These are phyloP conservation scores for Microbotryomycetes sp. DNA, from an alignment of 1,284 basidiomycete species.

Conservation along the genomic window DNA sequence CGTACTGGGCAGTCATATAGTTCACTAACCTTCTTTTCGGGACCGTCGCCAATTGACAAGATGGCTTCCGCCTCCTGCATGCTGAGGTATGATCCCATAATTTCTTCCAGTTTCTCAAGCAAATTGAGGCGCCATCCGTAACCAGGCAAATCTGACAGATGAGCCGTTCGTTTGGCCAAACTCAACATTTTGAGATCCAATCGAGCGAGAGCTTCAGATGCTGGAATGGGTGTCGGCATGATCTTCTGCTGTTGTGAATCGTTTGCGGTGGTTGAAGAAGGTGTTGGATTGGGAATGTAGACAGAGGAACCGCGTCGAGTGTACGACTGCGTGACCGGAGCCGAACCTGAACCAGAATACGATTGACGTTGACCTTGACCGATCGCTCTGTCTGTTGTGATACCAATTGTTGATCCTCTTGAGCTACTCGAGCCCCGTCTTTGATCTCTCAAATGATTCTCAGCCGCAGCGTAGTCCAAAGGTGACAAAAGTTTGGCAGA, in stretches of 20 bases:
- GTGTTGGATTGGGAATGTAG: background rate
- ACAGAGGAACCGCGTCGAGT: background rate
- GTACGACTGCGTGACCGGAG: background rate
- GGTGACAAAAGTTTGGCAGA: too few relatives aligned
- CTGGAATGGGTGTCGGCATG: slow-evolving; percentile 3
- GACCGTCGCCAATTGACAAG: slow-evolving; percentile 13
- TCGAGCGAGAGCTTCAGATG: slow-evolving; percentile 9
- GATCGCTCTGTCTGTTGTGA: background rate
- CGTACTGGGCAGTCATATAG: too few relatives aligned
- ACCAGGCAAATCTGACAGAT: slow-evolving; percentile 17
- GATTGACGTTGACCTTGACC: slow-evolving; percentile 9
- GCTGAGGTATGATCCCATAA: slow-evolving; percentile 23
- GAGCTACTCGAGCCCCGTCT: background rate
- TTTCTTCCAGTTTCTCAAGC: slow-evolving; percentile 28
- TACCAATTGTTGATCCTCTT: background rate
- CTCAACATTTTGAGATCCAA: slow-evolving; percentile 18
- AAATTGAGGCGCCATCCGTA: slow-evolving; percentile 27
- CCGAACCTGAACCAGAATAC: slow-evolving; percentile 1
- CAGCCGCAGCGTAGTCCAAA: background rate
- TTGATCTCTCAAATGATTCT: background rate
- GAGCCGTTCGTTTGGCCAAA: slow-evolving; percentile 20
- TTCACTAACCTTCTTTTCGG: slow-evolving; percentile 4
- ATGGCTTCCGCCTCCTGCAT: slow-evolving; percentile 27
- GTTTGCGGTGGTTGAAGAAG: background rate
- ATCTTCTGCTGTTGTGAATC: background rate